phyloP scores from a whole-genome alignment of 495 filamentous ascomycete genomes.

The Lasiosphaeria miniovina region DNA sequence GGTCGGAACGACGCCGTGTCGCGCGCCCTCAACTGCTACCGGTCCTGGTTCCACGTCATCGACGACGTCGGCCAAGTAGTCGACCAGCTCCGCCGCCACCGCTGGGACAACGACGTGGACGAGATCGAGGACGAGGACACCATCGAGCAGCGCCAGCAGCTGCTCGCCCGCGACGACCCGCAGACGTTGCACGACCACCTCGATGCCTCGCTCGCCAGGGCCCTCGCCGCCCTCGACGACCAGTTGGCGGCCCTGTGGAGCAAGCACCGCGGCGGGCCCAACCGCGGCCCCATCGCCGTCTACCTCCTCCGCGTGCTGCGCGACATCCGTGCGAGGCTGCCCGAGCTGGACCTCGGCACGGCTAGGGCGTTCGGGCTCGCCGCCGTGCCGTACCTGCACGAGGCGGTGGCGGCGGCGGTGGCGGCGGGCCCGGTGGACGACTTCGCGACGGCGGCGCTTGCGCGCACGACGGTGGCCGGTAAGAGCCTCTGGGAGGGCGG shows the following conservation, averaged over 20 bases:
- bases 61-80: constrained; percentile 59
- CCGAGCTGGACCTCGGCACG: constrained; percentile 33
- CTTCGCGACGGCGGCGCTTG: constrained; percentile 35
- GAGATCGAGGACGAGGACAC: constrained; percentile 72
- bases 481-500: constrained; percentile 68
- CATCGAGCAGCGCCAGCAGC: constrained; percentile 59
- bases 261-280: constrained; percentile 37
- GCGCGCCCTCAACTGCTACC: constrained; percentile 57
- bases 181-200: constrained; percentile 59
- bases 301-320: constrained; percentile 76
- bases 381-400: constrained; percentile 57
- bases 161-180: constrained; percentile 73
- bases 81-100: constrained; percentile 60
- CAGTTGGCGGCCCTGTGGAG: constrained; percentile 50
- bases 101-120: constrained; percentile 76
- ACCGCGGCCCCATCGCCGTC: constrained; percentile 55
- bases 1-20: constrained; percentile 66
- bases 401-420: constrained; percentile 45
- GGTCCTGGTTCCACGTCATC: constrained; percentile 64
- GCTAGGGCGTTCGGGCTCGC: constrained; percentile 45
- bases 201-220: constrained; percentile 50
- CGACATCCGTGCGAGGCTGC: constrained; percentile 66
- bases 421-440: constrained; percentile 37
- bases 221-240: constrained; percentile 58
- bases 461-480: constrained; percentile 43